Base-by-base conservation (phyloP, 805 yeast species). In the Wickerhamomyces rabaulensis region DNA sequence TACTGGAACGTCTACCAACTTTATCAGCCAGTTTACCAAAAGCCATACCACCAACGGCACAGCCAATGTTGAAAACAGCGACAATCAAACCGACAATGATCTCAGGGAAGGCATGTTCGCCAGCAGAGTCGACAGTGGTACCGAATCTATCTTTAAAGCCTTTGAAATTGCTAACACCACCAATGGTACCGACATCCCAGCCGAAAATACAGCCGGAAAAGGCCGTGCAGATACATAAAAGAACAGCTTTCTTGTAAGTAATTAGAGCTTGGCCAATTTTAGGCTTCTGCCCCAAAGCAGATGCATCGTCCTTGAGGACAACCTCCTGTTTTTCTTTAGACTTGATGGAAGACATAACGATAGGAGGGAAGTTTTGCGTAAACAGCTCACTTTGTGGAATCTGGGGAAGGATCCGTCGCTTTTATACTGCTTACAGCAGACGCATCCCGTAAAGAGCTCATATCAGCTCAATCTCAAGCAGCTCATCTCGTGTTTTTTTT, bases 181-280 rank as follows among this genome's bases (percentile, higher is more conserved):
- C 80, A 64, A 82, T 78, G 52, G 89, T 82, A 69, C 89, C 90
- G 43, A 87, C 84, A 69, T 83, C 90, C 75, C 83, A 83, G 50
- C 90, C 90, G 58, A 80, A 82, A 39, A 82, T 80, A 57, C 78
- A 81, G 43, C 88, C 89, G 60, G 85, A 84, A 52, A 82, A 82
- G 13, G 87, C 83, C 46, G 80, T 75, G 44, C 75, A 55, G n/a
- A 73, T 15, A 44, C 62, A 58, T 15, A 51, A 46, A 10, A 38
- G 17, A 10, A 47, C 43, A 16, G 20, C 36, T 33, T 33, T 33
- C 12, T 16, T 33, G 20, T 33, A 33, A 27, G n/a, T 27, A n/a
- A 27, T n/a, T 13, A 27, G 31, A 10, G 31, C 15, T 27, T 27
- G 15, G 4, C 31, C n/a, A 4, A 27, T 3, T 13, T 27, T 12